Evolutionary conservation across 768 basidiomycete species (phyloP).

Genomic region (Termitomyces sp.): DNA sequence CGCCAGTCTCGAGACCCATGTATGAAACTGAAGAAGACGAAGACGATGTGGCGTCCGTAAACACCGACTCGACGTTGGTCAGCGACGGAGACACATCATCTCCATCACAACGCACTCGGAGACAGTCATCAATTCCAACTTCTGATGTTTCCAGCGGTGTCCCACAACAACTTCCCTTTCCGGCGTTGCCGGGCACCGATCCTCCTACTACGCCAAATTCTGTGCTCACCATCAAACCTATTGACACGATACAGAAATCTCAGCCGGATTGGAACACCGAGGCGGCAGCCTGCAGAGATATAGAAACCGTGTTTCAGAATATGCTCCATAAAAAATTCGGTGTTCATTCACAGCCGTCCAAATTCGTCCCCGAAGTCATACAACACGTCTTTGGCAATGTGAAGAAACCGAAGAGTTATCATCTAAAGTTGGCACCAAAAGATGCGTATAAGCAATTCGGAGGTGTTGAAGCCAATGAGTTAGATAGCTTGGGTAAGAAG

Average conservation of each 20-base stretch:
- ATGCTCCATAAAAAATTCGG: conserved; percentile 55
- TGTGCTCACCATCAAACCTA: conserved; percentile 3
- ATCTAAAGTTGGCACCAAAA: conserved; percentile 55
- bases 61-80: conserved; percentile 20
- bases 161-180: not conserved
- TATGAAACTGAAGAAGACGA: conserved; percentile 20
- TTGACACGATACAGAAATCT: conserved; percentile 7
- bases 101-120: conserved; percentile 13
- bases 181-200: not conserved
- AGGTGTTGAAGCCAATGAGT: not conserved
- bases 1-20: conserved; percentile 7
- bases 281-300: conserved; percentile 34
- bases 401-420: conserved; percentile 44
- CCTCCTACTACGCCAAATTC: conserved; percentile 11
- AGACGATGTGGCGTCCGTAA: conserved; percentile 27
- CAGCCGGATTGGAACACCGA: conserved; percentile 38
- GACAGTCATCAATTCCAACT: not conserved
- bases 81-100: conserved; percentile 16
- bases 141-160: not conserved
- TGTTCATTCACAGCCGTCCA: conserved; percentile 49
- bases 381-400: conserved; percentile 49
- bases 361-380: conserved; percentile 45
- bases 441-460: conserved; percentile 10
- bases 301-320: conserved; percentile 57
- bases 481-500: conserved; percentile 11